Evolutionary conservation across 306 rosid genomes (phyloP).

Genomic region (Styphnolobium japonicum): DNA sequence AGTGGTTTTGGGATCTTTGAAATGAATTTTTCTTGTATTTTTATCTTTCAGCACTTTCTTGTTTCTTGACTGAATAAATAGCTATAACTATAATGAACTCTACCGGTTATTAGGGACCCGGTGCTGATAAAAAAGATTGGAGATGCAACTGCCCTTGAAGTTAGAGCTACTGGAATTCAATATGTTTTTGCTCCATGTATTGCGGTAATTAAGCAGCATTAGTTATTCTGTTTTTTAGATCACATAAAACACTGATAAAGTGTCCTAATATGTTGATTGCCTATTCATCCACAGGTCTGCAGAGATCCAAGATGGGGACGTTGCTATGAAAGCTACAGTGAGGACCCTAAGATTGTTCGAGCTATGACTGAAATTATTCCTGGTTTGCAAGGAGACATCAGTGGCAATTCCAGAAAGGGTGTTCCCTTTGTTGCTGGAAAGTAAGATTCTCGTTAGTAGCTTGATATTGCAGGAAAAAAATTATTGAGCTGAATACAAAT

Average conservation of each 20-base stretch:
- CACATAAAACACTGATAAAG: background rate
- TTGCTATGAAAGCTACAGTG: constrained; percentile 97
- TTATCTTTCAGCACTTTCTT: background rate
- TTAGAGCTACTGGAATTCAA: constrained; percentile 95
- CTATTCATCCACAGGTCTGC: constrained; percentile 64
- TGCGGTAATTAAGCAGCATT: constrained; percentile 58
- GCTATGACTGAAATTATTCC: constrained; percentile 90
- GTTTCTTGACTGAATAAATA: background rate
- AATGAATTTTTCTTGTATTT: background rate
- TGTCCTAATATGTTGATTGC: constrained; percentile 3
- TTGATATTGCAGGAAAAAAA: background rate
- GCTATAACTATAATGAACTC: background rate
- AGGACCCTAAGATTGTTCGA: constrained; percentile 72
- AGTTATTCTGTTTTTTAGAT: background rate
- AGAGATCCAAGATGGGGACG: constrained; percentile 99
- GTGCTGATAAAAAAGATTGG: constrained; percentile 81
- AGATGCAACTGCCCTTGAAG: constrained; percentile 97
- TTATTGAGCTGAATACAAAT: background rate
- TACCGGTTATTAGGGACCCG: constrained; percentile 63
- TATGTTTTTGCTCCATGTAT: constrained; percentile 94
- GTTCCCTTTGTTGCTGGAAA: constrained; percentile 88
- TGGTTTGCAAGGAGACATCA: constrained; percentile 92
- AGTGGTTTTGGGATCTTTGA: background rate
- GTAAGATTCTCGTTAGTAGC: constrained; percentile 49
- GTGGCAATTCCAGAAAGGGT: constrained; percentile 59